Percentiles rank a stretch among this genome's conserved stretches.
Evolutionary conservation across 2,329 filamentous ascomycete genomes (phyloP).

Genomic region (Ophiobolus disseminans): DNA sequence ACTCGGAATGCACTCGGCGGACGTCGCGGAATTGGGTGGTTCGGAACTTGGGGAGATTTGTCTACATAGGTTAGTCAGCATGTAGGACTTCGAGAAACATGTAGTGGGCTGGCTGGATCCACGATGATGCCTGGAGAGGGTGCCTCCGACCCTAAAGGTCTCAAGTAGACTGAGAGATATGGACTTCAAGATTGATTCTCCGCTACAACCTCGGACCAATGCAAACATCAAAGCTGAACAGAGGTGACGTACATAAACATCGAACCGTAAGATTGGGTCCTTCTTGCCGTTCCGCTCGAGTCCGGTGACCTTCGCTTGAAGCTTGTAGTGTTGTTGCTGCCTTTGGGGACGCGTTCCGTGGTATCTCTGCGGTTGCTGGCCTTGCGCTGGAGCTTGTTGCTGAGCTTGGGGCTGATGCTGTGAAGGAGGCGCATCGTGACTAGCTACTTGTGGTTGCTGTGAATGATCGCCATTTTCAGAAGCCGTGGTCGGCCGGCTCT

Average conservation of each 20-base stretch:
- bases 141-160: too few relatives aligned
- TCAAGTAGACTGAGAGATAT: too few relatives aligned
- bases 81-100: too few relatives aligned
- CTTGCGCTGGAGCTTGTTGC: slow-evolving; percentile 49
- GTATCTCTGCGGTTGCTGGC: slow-evolving; percentile 56
- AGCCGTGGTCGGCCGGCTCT: slow-evolving; percentile 34
- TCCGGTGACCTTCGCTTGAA: slow-evolving; percentile 94
- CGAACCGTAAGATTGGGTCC: slow-evolving; percentile 92
- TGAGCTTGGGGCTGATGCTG: slow-evolving; percentile 40
- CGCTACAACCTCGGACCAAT: too few relatives aligned
- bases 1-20: slow-evolving; percentile 92
- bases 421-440: slow-evolving; percentile 38
- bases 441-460: slow-evolving; percentile 33
- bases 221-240: too few relatives aligned
- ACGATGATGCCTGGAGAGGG: too few relatives aligned
- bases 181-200: too few relatives aligned
- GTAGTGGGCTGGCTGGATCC: too few relatives aligned
- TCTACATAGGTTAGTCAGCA: slow-evolving; percentile 64
- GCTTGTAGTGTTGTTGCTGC: slow-evolving; percentile 74
- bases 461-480: slow-evolving; percentile 48
- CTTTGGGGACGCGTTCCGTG: slow-evolving; percentile 52
- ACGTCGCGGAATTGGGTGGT: slow-evolving; percentile 99
- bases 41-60: slow-evolving; percentile 96
- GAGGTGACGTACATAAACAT: slow-evolving; percentile 78
- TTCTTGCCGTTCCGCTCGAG: slow-evolving; percentile 94